A percentile compares a stretch with the other conserved stretches of the same genome.
These are phyloP conservation scores for Earliella scabrosa DNA, from an alignment of 1,284 basidiomycete genomes.

Conservation along the genomic window DNA sequence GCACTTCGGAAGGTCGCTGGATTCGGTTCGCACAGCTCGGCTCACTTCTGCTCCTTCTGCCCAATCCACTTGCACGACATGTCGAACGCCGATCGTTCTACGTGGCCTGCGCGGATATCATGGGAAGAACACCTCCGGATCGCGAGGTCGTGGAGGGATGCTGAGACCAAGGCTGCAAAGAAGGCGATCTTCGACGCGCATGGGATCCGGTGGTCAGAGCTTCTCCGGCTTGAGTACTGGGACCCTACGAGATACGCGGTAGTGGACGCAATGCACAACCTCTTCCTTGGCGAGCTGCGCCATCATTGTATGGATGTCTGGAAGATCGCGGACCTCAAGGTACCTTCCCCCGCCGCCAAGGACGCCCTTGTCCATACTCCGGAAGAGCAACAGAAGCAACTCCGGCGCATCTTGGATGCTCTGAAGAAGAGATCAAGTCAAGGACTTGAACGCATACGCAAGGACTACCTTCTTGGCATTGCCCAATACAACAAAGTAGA, in stretches of 20 bases:
- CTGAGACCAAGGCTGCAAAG: constrained; percentile 21
- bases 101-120: neutral
- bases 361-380: too few species aligned
- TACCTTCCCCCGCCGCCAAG: neutral
- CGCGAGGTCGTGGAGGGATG: constrained; percentile 36
- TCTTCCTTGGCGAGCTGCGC: neutral
- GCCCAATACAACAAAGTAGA: neutral
- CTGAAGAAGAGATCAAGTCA: neutral
- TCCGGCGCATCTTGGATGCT: neutral
- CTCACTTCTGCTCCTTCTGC: constrained; percentile 24
- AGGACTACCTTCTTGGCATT: neutral
- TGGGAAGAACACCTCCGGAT: constrained; percentile 9
- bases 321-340: neutral
- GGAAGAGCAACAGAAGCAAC: neutral
- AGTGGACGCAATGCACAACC: neutral
- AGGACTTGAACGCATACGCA: neutral
- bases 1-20: constrained; percentile 17
- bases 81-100: constrained; percentile 2
- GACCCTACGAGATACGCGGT: constrained; percentile 22
- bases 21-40: constrained; percentile 5
- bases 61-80: neutral
- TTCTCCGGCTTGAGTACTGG: too few species aligned
- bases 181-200: constrained; percentile 28
- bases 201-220: constrained; percentile 40
- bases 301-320: neutral